phyloP scores from a whole-genome alignment of 495 filamentous ascomycete species.

The Bacidia rubella region DNA sequence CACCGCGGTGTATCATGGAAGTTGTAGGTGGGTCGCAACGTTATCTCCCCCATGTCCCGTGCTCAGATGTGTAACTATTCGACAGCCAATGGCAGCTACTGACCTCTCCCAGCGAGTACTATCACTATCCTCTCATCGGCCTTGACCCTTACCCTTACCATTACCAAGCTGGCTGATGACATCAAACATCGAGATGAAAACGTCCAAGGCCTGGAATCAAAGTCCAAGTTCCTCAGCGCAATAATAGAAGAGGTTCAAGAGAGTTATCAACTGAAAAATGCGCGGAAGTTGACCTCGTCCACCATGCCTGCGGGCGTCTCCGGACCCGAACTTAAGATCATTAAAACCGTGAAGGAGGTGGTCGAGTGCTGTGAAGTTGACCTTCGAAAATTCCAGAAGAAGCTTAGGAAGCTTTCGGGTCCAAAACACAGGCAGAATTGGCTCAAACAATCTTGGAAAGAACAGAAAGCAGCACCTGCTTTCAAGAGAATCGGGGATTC shows the following conservation, averaged over 20 bases:
- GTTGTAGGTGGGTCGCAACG: neutral
- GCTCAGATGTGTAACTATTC: neutral
- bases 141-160: neutral
- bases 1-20: neutral
- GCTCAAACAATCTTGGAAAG: neutral
- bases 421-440: neutral
- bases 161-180: neutral
- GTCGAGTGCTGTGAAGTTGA: neutral
- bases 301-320: neutral
- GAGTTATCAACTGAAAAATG: neutral
- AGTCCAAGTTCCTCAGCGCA: neutral
- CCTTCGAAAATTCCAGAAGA: neutral
- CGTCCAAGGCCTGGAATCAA: neutral
- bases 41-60: neutral
- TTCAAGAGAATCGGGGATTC: neutral
- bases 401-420: neutral
- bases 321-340: neutral
- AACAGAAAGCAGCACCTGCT: neutral
- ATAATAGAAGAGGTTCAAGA: neutral
- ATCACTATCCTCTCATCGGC: neutral
- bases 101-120: neutral
- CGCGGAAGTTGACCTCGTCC: neutral
- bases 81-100: too few species aligned
- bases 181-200: neutral
- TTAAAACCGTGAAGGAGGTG: neutral